These are phyloP conservation scores for Erodium maritimum DNA, from an alignment of 345 rosid species.

Conservation along the genomic window DNA sequence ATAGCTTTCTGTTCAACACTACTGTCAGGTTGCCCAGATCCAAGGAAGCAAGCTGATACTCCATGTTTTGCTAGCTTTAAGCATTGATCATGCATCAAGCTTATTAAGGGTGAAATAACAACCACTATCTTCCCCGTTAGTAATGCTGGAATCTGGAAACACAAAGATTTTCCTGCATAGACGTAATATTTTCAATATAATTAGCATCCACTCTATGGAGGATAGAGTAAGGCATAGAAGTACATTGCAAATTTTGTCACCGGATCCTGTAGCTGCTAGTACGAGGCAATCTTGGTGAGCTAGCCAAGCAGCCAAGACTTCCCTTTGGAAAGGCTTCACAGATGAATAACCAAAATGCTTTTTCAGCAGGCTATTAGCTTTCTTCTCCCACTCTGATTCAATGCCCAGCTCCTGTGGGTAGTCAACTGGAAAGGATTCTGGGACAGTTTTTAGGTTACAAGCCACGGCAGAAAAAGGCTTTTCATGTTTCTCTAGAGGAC, in stretches of 20 bases:
- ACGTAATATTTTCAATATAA: constrained; percentile 4
- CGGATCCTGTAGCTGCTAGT: constrained; percentile 91
- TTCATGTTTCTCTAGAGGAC: constrained; percentile 11
- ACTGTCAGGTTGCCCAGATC: constrained; percentile 87
- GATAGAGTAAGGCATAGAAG: not conserved
- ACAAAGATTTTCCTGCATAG: constrained; percentile 68
- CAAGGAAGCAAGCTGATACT: constrained; percentile 87
- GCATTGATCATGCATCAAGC: constrained; percentile 96
- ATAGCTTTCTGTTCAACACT: constrained; percentile 73
- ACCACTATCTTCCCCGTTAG: constrained; percentile 70
- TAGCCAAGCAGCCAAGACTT: constrained; percentile 66
- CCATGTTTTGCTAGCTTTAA: constrained; percentile 61
- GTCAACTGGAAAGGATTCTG: constrained; percentile 12
- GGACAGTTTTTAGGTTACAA: constrained; percentile 6
- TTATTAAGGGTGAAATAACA: constrained; percentile 84
- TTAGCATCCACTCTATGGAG: not conserved
- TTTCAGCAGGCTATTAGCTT: constrained; percentile 30
- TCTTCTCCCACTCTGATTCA: constrained; percentile 49
- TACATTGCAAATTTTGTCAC: constrained; percentile 18
- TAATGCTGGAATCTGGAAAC: constrained; percentile 86
- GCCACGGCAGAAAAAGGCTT: constrained; percentile 4
- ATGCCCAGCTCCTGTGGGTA: constrained; percentile 21
- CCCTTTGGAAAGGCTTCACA: constrained; percentile 63
- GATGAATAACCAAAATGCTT: constrained; percentile 51
- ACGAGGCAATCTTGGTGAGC: constrained; percentile 70